Evolutionary conservation across 768 basidiomycete species (phyloP).

Genomic region (Rhizopogon roseolus): DNA sequence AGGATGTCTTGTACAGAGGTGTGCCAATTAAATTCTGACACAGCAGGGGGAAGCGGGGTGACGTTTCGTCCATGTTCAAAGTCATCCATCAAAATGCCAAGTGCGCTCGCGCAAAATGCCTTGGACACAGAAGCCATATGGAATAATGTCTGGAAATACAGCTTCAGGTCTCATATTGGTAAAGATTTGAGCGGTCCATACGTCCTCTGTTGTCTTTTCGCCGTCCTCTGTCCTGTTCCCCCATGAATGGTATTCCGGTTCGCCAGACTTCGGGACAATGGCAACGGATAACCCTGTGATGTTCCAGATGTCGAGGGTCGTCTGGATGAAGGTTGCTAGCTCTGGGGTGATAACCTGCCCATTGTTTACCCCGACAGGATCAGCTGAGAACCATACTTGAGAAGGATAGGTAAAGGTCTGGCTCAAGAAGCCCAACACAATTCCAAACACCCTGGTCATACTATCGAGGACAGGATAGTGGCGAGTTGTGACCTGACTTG

Average conservation of each 20-base stretch:
- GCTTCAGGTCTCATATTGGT: background rate
- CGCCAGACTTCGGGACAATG: constrained; percentile 19
- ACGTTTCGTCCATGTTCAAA: constrained; percentile 29
- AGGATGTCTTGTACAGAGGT: constrained; percentile 33
- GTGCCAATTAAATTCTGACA: constrained; percentile 30
- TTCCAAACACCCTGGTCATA: background rate
- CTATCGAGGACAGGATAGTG: background rate
- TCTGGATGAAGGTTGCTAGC: constrained; percentile 14
- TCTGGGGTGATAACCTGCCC: constrained; percentile 12
- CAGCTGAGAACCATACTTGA: background rate
- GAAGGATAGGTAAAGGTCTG: background rate
- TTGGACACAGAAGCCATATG: constrained; percentile 33
- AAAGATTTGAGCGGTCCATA: constrained; percentile 12
- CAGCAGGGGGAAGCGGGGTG: constrained; percentile 26
- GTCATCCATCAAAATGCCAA: constrained; percentile 40
- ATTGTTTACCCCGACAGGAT: background rate
- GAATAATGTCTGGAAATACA: constrained; percentile 30
- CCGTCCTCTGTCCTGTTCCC: constrained; percentile 32
- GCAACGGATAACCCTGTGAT: constrained; percentile 27
- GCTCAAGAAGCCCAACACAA: background rate
- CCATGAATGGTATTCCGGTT: constrained; percentile 27
- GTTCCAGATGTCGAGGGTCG: constrained; percentile 15
- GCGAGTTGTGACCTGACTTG: background rate
- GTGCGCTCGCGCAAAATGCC: constrained; percentile 32
- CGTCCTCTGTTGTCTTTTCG: constrained; percentile 26